These are phyloP conservation scores for Balansia obtecta DNA, from an alignment of 2,329 filamentous ascomycete genomes.

Conservation along the genomic window DNA sequence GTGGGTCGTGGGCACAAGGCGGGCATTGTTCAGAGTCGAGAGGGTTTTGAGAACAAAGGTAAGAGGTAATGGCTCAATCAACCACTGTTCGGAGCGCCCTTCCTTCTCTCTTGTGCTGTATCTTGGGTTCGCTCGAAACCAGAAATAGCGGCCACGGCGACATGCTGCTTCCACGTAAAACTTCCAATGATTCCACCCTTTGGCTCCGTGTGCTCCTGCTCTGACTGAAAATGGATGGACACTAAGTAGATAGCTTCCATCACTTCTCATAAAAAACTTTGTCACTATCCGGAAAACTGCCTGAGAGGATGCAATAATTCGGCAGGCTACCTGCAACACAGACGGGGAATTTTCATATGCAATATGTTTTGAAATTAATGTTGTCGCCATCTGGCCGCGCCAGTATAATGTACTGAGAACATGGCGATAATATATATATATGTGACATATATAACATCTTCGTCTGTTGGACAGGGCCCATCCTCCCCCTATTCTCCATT, in stretches of 20 bases:
- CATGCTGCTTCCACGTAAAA: neutral
- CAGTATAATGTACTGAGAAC: neutral
- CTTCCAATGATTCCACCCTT: neutral
- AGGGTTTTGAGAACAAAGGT: neutral
- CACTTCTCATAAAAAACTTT: neutral
- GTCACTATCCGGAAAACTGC: neutral
- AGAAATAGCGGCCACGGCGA: neutral
- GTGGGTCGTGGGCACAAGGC: no score
- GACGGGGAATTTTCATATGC: neutral
- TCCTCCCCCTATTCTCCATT: constrained; percentile 24
- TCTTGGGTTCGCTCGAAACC: neutral
- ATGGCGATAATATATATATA: neutral
- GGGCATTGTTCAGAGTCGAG: neutral
- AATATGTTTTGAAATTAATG: neutral
- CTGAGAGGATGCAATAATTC: neutral
- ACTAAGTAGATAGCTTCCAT: neutral
- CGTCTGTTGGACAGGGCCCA: constrained; percentile 4
- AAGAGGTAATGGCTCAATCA: neutral
- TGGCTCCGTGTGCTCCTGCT: neutral
- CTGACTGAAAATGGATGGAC: neutral
- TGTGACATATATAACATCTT: neutral
- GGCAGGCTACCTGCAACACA: neutral
- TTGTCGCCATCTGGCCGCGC: neutral
- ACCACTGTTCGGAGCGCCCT: neutral
- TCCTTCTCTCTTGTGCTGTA: neutral